Evolutionary conservation across 2,329 filamentous ascomycete genomes (phyloP), one percentile per base, ranked within the genome.

Genomic region (Dactylonectria macrodidyma): DNA sequence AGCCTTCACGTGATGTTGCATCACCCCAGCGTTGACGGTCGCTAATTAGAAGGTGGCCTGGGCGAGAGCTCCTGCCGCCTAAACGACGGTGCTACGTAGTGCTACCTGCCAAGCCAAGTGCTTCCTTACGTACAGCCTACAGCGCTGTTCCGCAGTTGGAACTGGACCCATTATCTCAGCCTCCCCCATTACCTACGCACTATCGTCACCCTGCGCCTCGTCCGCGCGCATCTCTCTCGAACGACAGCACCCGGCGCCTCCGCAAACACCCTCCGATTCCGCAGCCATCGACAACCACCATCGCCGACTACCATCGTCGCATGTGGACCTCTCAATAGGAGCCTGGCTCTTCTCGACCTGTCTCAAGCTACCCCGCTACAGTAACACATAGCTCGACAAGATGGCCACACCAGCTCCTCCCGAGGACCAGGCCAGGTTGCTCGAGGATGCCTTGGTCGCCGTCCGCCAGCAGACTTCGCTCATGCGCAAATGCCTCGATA

Each of bases 401-500:
- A 84, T 84, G 82, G 83, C 85, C 68, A 85, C 85, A 66, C 89
- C 91, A 77, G 87, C 89, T 76, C 87, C 88, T 78, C 87, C 91
- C 74, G 93, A 95, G 84, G 93, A 95, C 84, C 93, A 92, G 89
- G 94, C 93, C 78, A 93, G 95, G 78, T 90, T 99, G 85, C 92
- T 99, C 76, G 96, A 99, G 85, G 96, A 99, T 92, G 96, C 97
- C 78, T 87, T 98, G 83, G 90, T 93, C 69, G 95, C 97, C 59
- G 97, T 99, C 83, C 94, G 95, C 84, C 95, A 98, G 85, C 97
- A 99, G 89, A 96, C 95, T 67, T 90, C 91, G 78, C 89, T 97
- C 81, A 99, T 99, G 96, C 95, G 95, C 85, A 95, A 97, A 86
- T 98, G 95, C 78, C 89, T 99, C 69, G 97, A 99, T 81, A 97